phyloP scores from a whole-genome alignment of 2,329 filamentous ascomycete species.

The Alternaria brassicae region DNA sequence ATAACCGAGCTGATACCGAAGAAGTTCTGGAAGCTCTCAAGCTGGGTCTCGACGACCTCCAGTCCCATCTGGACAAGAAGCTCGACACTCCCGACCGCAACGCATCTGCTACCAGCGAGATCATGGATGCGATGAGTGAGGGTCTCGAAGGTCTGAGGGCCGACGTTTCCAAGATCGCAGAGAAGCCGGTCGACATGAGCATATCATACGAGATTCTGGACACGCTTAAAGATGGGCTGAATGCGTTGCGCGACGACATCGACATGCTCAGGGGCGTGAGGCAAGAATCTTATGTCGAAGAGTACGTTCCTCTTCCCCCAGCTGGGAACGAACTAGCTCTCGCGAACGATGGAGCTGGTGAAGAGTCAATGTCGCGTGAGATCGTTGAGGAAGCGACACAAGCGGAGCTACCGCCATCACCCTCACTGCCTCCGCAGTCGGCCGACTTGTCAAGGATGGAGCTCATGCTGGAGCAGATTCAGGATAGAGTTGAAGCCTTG shows the following conservation, averaged over 20 bases:
- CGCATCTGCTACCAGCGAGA: conserved; percentile 62
- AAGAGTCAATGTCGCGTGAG: conserved; percentile 51
- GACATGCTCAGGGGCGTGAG: conserved; percentile 70
- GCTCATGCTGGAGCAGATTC: conserved; percentile 78
- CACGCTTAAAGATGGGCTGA: conserved; percentile 81
- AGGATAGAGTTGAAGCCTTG: conserved; percentile 82
- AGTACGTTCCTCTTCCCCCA: conserved; percentile 37
- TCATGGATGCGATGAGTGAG: conserved; percentile 68
- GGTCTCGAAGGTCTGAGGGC: conserved; percentile 77
- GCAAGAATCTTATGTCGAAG: conserved; percentile 45
- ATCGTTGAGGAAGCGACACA: conserved; percentile 47
- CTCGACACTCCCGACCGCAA: conserved; percentile 63
- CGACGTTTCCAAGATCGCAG: conserved; percentile 75
- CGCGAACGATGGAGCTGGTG: conserved; percentile 57
- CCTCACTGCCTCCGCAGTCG: conserved; percentile 46
- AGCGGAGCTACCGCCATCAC: conserved; percentile 44
- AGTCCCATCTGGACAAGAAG: conserved; percentile 59
- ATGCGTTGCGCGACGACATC: conserved; percentile 77
- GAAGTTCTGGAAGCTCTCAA: conserved; percentile 59
- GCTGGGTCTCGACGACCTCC: conserved; percentile 59
- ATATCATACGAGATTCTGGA: conserved; percentile 90
- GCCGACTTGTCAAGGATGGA: conserved; percentile 84
- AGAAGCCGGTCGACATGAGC: conserved; percentile 82
- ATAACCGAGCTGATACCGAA: conserved; percentile 55
- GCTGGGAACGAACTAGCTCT: conserved; percentile 60